Conservation (phyloP, 1,139 yeast genomes). For the Wickerhamomyces sp. region DNA sequence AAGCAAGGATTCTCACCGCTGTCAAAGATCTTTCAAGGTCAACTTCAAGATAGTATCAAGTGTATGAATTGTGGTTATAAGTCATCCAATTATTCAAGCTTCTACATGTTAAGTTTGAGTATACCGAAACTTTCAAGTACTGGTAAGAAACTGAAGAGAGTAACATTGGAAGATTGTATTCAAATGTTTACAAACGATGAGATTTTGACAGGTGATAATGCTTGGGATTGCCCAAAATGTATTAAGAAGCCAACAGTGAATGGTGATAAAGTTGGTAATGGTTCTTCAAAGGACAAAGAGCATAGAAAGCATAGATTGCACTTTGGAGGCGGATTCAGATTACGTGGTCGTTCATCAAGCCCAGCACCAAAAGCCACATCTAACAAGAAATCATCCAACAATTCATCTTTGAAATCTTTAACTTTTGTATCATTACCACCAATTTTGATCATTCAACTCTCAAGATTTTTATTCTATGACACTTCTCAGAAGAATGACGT, state of each 20-base stretch:
- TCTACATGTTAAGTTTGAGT: constrained; percentile 61
- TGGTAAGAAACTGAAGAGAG: constrained; percentile 29
- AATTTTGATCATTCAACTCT: constrained; percentile 58
- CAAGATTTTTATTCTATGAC: constrained; percentile 51
- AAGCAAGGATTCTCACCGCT: constrained; percentile 60
- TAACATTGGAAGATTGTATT: constrained; percentile 56
- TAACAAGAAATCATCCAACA: constrained; percentile 12
- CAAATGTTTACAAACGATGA: constrained; percentile 66
- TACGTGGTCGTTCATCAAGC: constrained; percentile 22
- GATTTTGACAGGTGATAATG: constrained; percentile 62
- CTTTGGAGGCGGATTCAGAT: constrained; percentile 14
- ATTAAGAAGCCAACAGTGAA: constrained; percentile 24
- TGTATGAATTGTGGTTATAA: constrained; percentile 62
- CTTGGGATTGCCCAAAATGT: constrained; percentile 78
- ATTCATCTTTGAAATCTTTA: constrained; percentile 44
- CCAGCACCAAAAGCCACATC: constrained; percentile 25
- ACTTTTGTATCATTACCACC: constrained; percentile 62
- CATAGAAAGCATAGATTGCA: constrained; percentile 17
- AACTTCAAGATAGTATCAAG: constrained; percentile 55
- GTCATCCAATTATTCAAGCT: constrained; percentile 55
- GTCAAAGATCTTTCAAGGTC: constrained; percentile 60
- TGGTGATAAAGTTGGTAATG: not conserved
- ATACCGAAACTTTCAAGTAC: constrained; percentile 41
- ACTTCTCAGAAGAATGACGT: constrained; percentile 52
- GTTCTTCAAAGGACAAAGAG: constrained; percentile 9